Base-by-base conservation (phyloP, 371 early-diverging fungal genomes). In the Mortierella sp. region DNA sequence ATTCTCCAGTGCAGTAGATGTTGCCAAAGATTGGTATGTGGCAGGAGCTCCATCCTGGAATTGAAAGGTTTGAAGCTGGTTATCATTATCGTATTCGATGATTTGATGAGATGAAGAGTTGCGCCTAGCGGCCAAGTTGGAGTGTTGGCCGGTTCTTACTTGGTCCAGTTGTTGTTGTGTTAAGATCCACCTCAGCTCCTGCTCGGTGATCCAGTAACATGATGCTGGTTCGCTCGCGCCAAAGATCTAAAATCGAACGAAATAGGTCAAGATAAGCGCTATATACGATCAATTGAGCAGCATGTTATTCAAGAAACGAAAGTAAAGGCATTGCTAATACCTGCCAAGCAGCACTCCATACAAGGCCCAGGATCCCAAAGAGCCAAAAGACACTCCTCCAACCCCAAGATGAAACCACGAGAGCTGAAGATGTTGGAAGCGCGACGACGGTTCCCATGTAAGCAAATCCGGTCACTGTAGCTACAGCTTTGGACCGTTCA, bases 301-400 rank as follows among this genome's bases (percentile, higher is more conserved):
- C n/a, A 39, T 10, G 39, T 10, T 39, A 6, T 24, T 16, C n/a
- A n/a, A n/a, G n/a, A n/a, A n/a, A n/a, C n/a, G n/a, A n/a, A n/a
- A n/a, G n/a, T n/a, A n/a, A n/a, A n/a, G n/a, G n/a, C n/a, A n/a
- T n/a, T n/a, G n/a, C n/a, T n/a, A n/a, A n/a, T 69, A 65, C 69
- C 62, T 78, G 70, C 81, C 81, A 80, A 12, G 38, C 24, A 10
- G 69, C 8, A 38, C 57, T 72, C 81, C 81, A 80, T 16, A 64
- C 10, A 12, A 61, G 8, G 0, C 81, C 81, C 34, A 72, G 60
- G n/a, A 26, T 10, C 1, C 81, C 78, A 57, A 80, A 80, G 16
- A 80, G 43, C 58, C 64, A 80, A 63, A 80, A 80, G 34, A 80
- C 66, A 31, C 79, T 56, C 24, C 70, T 61, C 81, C 81, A 80